A percentile compares a stretch with the other conserved stretches of the same genome.
Evolutionary conservation across 352 stramenopile species (phyloP).

Genomic region (Globisporangium nagaii): DNA sequence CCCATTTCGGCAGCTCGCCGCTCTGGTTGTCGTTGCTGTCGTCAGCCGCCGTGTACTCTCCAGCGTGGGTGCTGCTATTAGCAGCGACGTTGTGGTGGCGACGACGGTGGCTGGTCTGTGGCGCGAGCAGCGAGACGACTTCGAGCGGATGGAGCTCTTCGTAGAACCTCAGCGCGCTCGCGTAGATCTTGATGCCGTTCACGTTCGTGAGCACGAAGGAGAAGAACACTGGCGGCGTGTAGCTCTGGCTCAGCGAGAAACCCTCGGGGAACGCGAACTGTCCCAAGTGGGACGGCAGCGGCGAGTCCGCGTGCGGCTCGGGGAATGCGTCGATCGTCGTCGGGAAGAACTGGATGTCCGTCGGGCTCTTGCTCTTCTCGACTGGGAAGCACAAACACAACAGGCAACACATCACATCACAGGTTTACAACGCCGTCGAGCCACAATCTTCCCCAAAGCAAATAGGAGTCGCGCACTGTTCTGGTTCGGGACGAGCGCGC

Average conservation of each 20-base stretch:
- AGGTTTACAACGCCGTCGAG: not conserved
- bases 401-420: not conserved
- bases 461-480: conserved; percentile 32
- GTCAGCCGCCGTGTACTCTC: not conserved
- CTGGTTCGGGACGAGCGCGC: conserved; percentile 49
- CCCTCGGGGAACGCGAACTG: conserved; percentile 82
- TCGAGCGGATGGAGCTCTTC: conserved; percentile 78
- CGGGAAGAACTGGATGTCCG: conserved; percentile 64
- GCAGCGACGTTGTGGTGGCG: conserved; percentile 5
- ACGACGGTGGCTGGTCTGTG: conserved; percentile 22
- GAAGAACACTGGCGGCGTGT: conserved; percentile 62
- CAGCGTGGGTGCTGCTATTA: not conserved
- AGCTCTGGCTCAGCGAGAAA: conserved; percentile 52
- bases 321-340: conserved; percentile 63
- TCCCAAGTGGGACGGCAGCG: conserved; percentile 53
- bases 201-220: conserved; percentile 84
- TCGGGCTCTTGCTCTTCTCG: conserved; percentile 66
- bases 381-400: conserved; percentile 21
- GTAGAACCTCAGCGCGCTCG: conserved; percentile 74
- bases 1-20: conserved; percentile 59
- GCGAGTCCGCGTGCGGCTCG: conserved; percentile 49
- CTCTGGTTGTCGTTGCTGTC: conserved; percentile 47
- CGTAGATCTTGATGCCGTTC: conserved; percentile 76
- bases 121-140: conserved; percentile 63
- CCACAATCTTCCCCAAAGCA: not conserved